Percentiles rank a stretch among this genome's conserved stretches.
Evolutionary conservation across 2,329 filamentous ascomycete species (phyloP).

Genomic region (Fusarium nematophilum): DNA sequence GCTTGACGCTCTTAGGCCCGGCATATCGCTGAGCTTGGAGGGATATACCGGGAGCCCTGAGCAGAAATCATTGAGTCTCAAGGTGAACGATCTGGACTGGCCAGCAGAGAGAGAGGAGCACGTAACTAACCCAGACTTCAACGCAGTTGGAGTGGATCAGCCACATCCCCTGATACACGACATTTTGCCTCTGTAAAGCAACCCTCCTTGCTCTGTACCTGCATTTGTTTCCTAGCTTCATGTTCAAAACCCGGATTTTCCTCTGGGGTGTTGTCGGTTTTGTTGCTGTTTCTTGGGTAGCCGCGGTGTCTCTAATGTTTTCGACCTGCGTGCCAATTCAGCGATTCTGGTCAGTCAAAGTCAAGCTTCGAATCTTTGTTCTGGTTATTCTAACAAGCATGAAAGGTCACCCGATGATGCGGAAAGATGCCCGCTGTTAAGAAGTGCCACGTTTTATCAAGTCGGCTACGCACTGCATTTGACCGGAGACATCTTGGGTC

Average conservation of each 20-base stretch:
- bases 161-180: slow-evolving; percentile 16
- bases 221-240: slow-evolving; percentile 22
- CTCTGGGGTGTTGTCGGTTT: slow-evolving; percentile 14
- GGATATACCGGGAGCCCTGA: no score
- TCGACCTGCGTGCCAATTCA: slow-evolving; percentile 13
- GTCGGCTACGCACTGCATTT: slow-evolving; percentile 15
- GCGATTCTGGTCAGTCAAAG: slow-evolving; percentile 15
- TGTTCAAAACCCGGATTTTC: slow-evolving; percentile 21
- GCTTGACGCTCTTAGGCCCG: no score
- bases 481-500: slow-evolving; percentile 20
- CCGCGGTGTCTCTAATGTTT: slow-evolving; percentile 7
- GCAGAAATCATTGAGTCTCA: no score
- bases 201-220: slow-evolving; percentile 21
- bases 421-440: no score
- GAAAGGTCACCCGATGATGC: slow-evolving; percentile 1
- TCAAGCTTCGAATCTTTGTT: fast-evolving
- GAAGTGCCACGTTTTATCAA: no score
- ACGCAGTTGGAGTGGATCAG: slow-evolving; percentile 12
- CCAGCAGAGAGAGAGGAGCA: no score
- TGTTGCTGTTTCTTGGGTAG: background rate
- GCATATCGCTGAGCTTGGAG: no score
- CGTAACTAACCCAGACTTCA: no score
- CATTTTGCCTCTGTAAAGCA: slow-evolving; percentile 31
- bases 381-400: background rate
- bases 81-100: no score